phyloP scores from a whole-genome alignment of 306 rosid genomes.

The Vigna hirtella region DNA sequence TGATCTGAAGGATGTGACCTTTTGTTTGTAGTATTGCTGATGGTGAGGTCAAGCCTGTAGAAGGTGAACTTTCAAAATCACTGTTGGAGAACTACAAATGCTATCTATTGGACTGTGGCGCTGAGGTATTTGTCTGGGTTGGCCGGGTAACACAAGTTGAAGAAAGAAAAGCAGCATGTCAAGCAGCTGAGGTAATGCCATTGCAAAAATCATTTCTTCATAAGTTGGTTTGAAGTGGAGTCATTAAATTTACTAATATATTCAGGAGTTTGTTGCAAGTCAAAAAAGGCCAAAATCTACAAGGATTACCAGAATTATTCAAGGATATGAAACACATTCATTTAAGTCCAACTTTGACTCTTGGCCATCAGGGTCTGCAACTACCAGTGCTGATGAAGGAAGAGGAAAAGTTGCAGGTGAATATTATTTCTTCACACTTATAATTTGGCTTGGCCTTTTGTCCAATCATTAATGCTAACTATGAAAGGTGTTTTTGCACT shows the following conservation, averaged over 20 bases:
- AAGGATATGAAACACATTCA: constrained; percentile 93
- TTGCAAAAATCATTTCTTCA: constrained; percentile 39
- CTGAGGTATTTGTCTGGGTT: constrained; percentile 91
- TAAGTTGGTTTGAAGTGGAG: constrained; percentile 41
- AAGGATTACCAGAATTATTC: constrained; percentile 88
- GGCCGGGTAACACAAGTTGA: constrained; percentile 98
- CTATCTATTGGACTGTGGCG: constrained; percentile 93
- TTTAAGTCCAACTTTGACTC: constrained; percentile 94
- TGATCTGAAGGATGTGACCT: constrained; percentile 39
- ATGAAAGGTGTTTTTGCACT: constrained; percentile 38
- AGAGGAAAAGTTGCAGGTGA: constrained; percentile 99
- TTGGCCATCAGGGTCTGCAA: constrained; percentile 93
- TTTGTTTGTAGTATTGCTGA: constrained; percentile 69
- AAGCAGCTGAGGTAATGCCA: constrained; percentile 83
- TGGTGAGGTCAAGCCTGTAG: constrained; percentile 76
- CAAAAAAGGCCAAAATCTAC: constrained; percentile 88
- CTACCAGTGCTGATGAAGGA: constrained; percentile 90
- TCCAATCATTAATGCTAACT: constrained; percentile 16
- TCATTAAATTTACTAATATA: constrained; percentile 40
- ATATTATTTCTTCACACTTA: constrained; percentile 32
- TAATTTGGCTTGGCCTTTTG: constrained; percentile 39
- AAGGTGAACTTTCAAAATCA: constrained; percentile 86
- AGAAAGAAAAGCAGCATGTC: constrained; percentile 88
- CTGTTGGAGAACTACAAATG: constrained; percentile 88
- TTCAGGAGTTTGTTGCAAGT: constrained; percentile 80